Evolutionary conservation across 164 flowering plant genomes (phyloP).

Genomic region (Annona cherimola): DNA sequence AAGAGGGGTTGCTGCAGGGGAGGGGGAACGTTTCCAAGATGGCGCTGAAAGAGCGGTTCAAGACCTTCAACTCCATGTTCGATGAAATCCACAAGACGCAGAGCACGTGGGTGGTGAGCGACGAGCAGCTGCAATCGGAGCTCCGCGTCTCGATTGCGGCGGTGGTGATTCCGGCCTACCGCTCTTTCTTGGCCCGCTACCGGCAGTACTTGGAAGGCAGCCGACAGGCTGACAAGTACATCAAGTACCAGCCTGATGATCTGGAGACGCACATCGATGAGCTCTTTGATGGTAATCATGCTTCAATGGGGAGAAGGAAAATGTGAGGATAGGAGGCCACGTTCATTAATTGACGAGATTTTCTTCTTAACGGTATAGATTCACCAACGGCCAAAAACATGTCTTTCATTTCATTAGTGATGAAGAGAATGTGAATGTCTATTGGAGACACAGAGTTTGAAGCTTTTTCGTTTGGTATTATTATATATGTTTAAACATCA

Average conservation of each 20-base stretch:
- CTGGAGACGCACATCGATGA: conserved; percentile 68
- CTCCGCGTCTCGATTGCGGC: conserved; percentile 72
- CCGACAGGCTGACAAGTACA: conserved; percentile 67
- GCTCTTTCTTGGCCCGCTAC: conserved; percentile 77
- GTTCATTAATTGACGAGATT: no score
- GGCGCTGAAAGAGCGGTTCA: conserved; percentile 71
- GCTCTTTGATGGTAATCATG: conserved; percentile 67
- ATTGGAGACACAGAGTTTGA: no score
- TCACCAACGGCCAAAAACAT: no score
- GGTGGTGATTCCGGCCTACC: conserved; percentile 79
- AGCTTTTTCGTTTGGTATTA: no score
- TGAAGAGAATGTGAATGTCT: no score
- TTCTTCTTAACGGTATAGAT: no score
- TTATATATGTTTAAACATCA: no score
- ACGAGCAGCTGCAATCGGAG: conserved; percentile 84
- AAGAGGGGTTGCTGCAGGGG: conserved; percentile 45
- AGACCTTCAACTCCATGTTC: conserved; percentile 56
- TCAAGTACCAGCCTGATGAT: conserved; percentile 89
- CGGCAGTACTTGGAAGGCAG: conserved; percentile 55
- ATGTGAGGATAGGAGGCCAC: no score
- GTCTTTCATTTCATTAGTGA: no score
- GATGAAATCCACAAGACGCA: conserved; percentile 89
- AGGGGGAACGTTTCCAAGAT: conserved; percentile 58
- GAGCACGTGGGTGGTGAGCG: conserved; percentile 79
- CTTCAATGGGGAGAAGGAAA: conserved; percentile 53